A percentile compares a stretch with the other conserved stretches of the same genome.
Evolutionary conservation across 306 rosid genomes (phyloP).

Genomic region (Trichosanthes truncata): DNA sequence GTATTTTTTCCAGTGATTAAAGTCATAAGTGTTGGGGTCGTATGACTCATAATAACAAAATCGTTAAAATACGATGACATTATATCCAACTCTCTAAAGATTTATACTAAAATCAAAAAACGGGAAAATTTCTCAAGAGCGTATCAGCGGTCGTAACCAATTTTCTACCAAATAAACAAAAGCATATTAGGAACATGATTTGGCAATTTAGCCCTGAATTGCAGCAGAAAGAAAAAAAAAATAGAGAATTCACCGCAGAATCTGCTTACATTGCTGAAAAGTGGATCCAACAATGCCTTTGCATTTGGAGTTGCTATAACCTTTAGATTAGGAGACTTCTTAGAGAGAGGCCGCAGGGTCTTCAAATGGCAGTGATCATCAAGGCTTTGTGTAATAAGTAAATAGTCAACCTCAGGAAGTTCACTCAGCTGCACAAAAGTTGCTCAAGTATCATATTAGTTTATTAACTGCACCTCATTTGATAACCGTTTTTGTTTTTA

Average conservation of each 20-base stretch:
- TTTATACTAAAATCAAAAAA: background rate
- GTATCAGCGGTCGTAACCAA: background rate
- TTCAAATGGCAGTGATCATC: slow-evolving; percentile 98
- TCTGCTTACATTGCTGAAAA: slow-evolving; percentile 61
- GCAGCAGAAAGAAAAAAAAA: background rate
- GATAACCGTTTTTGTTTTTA: too few relatives aligned
- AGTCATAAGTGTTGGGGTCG: background rate
- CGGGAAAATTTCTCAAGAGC: background rate
- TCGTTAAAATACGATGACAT: background rate
- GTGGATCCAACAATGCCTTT: slow-evolving; percentile 61
- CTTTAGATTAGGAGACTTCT: slow-evolving; percentile 47
- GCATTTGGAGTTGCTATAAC: slow-evolving; percentile 87
- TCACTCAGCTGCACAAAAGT: slow-evolving; percentile 67
- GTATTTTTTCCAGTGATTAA: background rate
- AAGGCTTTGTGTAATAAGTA: slow-evolving; percentile 85
- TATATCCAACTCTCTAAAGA: background rate
- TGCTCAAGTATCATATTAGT: slow-evolving; percentile 20
- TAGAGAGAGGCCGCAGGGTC: slow-evolving; percentile 64
- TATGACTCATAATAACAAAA: background rate
- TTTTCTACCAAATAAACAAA: background rate
- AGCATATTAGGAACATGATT: background rate
- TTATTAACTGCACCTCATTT: slow-evolving; percentile 4
- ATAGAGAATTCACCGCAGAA: background rate
- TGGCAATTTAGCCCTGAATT: background rate
- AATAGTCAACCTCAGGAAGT: slow-evolving; percentile 75